Percentiles rank a stretch among this genome's conserved stretches.
Evolutionary conservation across 2,329 filamentous ascomycete species (phyloP).

Genomic region (Davidsoniella australis): DNA sequence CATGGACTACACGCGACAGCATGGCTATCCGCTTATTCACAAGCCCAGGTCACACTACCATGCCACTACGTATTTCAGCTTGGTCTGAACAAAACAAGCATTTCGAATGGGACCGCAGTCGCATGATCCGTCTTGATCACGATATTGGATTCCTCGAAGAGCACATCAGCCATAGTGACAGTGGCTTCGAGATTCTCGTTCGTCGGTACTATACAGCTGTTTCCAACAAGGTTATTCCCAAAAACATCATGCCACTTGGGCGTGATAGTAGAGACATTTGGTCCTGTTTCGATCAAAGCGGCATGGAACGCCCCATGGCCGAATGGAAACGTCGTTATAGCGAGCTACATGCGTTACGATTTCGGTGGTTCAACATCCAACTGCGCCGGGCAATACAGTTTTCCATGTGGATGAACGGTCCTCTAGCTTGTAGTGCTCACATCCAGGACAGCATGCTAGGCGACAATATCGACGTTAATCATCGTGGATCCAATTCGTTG

Average conservation of each 20-base stretch:
- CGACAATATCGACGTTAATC: not conserved
- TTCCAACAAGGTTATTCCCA: conserved; percentile 10
- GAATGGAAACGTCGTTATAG: conserved; percentile 15
- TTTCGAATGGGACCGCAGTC: not conserved
- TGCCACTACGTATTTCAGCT: not conserved
- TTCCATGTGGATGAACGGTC: not conserved
- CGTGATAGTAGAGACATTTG: conserved; percentile 13
- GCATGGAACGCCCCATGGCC: not conserved
- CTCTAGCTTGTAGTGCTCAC: not conserved
- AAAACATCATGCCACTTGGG: not conserved
- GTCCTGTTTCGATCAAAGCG: not conserved
- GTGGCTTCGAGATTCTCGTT: conserved; percentile 15
- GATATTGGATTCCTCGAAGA: conserved; percentile 15
- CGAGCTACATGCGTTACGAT: conserved; percentile 12
- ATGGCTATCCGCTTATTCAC: conserved; percentile 3
- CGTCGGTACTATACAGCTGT: conserved; percentile 16
- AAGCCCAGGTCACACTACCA: conserved; percentile 2
- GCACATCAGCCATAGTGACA: conserved; percentile 15
- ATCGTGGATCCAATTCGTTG: not conserved
- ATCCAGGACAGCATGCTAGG: not conserved
- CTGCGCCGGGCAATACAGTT: not conserved
- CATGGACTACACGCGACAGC: conserved; percentile 1
- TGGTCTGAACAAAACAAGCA: not conserved
- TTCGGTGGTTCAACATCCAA: conserved; percentile 2
- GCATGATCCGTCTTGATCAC: conserved; percentile 14